Evolutionary conservation across 495 filamentous ascomycete species (phyloP), one percentile per base, ranked within the genome.

Genomic region (Amorphotheca resinae): DNA sequence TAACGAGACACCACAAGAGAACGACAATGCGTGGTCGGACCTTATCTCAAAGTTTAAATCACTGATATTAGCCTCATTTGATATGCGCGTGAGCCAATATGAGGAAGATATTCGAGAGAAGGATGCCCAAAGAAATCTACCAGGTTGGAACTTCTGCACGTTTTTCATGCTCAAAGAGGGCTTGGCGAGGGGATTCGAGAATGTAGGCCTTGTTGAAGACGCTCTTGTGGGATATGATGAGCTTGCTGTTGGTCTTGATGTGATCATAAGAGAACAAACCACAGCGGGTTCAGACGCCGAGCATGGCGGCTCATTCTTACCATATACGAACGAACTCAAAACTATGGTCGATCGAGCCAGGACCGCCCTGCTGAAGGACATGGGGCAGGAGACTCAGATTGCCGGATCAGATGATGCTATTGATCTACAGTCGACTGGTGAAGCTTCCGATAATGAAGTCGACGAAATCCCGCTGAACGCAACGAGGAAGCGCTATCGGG

Each of bases 101-200:
- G 91, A 98, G 55, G 89, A 95, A 53, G 93, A 98, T 59, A 93
- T 98, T 53, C 79, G 80, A 51, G 93, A 95, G 56, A 87, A 84
- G 53, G 91, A 96, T 52, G 74, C 81, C 3, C 88, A 95, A 64
- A 77, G 89, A 32, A 74, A 69, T 32, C 63, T 98, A 17, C 91
- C 93, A 2, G 91, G 91, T 0, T 98, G 93, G 91, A 98, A 98
- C 56, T 98, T 96, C 56, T 95, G 89, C 59, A 96, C 93, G 0
- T 98, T 95, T 57, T 98, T 98, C 56, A 84, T 98, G 16, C 68
- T 96, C 12, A 98, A 98, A 53, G 91, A 98, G 57, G 91, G 91
- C 3, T 69, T 98, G 32, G 87, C 88, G 3, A 72, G 82, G 44
- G 93, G 87, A 0, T 95, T 98, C 57, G 91, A 98, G 60, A 95